Base-by-base conservation (phyloP, 768 basidiomycete species). In the Kwoniella botswanensis region DNA sequence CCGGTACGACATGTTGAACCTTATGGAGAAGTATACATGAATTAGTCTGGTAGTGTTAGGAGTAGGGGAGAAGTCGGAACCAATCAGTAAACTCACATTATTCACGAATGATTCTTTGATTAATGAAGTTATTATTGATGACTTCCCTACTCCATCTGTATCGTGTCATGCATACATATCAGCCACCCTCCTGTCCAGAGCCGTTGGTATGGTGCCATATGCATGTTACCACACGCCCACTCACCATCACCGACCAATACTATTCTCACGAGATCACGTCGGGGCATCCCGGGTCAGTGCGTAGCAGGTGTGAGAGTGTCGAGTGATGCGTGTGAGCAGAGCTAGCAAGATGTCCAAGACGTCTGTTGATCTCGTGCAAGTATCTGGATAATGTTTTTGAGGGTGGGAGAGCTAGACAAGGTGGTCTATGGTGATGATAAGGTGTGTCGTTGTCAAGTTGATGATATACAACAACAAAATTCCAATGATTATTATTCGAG, bases 121-220 rank as follows among this genome's bases (percentile, higher is more conserved):
- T 82, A 98, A 88, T 44, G 94, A 94, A 21, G 94, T 97, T 82
- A 98, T 90, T 81, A 98, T 94, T 57, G 94, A 94, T 83, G 93
- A 95, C 87, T 99, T 99, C 74, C 96, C 96, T 77, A 98, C 96
- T 74, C 93, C 93, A 87, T 96, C 94, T 98, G 83, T 9, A 50
- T 35, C 4, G 18, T 24, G 35, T 67, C 22, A 61, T 44, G 35
- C 35, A 63, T 29, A 43, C 43, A 22, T 63, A 44, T 71, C 44
- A 68, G 64, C 50, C 15, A 18, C 18, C 24, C 26, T 64, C 41
- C 22, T 24, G 9, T 53, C 10, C 18, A n/a, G 42, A 63, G 67
- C 60, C 29, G 21, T 41, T 21, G 18, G 3, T 35, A 17, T 50
- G 22, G 22, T n/a, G 54, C 35, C 22, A 2, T 42, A 60, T 22